These are phyloP conservation scores for Ascocoryne sarcoides DNA, from an alignment of 2,329 filamentous ascomycete genomes.

Conservation along the genomic window DNA sequence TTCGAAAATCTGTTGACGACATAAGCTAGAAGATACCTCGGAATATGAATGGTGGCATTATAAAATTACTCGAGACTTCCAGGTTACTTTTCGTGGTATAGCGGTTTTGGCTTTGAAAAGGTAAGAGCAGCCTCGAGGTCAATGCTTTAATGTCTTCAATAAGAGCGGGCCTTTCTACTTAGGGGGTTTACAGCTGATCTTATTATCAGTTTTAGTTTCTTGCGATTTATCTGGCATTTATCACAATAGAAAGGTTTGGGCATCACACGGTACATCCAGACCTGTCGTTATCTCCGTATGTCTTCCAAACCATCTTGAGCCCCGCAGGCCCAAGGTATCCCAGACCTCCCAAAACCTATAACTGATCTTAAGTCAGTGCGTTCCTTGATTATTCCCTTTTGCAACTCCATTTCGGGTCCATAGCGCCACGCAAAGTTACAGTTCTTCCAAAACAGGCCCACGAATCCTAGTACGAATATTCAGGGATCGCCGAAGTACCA, in stretches of 20 bases:
- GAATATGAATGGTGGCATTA: too few relatives aligned
- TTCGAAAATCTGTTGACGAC: too few relatives aligned
- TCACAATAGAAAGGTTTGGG: too few relatives aligned
- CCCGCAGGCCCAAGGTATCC: constrained; percentile 8
- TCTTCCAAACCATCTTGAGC: background rate
- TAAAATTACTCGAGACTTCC: too few relatives aligned
- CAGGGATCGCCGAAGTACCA: too few relatives aligned
- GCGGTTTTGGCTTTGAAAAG: constrained; percentile 10
- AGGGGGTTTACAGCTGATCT: too few relatives aligned
- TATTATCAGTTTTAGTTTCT: too few relatives aligned
- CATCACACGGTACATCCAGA: too few relatives aligned
- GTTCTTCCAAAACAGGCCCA: background rate
- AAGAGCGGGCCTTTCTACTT: too few relatives aligned
- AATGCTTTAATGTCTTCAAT: constrained; percentile 2
- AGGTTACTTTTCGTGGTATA: background rate
- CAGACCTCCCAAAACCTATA: constrained; percentile 13
- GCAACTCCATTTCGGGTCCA: background rate
- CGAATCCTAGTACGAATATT: background rate
- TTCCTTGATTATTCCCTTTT: background rate
- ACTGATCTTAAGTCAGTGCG: constrained; percentile 15
- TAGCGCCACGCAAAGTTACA: background rate
- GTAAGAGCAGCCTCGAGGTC: constrained; percentile 9
- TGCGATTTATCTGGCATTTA: too few relatives aligned
- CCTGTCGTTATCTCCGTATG: too few relatives aligned
- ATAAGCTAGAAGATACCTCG: too few relatives aligned